Base-by-base conservation (phyloP, 2,329 filamentous ascomycete species). In the Hirsutella thompsonii region DNA sequence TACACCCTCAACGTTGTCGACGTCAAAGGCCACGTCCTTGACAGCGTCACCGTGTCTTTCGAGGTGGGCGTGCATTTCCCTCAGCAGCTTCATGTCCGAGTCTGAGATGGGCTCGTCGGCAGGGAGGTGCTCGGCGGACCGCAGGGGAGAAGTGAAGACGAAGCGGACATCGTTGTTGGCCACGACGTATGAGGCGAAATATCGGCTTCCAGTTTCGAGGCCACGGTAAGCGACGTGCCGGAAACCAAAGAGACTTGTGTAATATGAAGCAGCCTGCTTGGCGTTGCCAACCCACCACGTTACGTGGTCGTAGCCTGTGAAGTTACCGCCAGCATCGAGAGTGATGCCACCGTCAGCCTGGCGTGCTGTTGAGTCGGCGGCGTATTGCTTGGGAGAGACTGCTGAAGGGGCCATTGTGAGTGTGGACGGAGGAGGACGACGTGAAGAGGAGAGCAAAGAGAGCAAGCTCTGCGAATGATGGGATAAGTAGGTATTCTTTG, bases 281-380 rank as follows among this genome's bases (percentile, higher is more conserved):
- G 90, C 89, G 58, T 96, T 96, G 57, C 89, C 88, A 23, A 95
- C 90, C 68, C 87, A 94, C 89, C 89, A 95, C 51, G 87, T 89
- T 42, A 94, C 76, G 62, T 94, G 85, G 64, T 94, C 86, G 60
- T 94, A 95, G 56, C 86, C 88, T 46, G 77, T 76, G 67, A 94
- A 89, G 57, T 70, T 73, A 52, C 42, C 49, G 2, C 62, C 46
- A 52, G 69, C 64, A 52, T 73, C 68, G 37, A 76, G 66, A 45
- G 71, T 68, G 52, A 68, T 73, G 52, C 74, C 74, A 16, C 68
- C 68, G 52, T 72, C 72, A 44, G 60, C 56, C 35, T 57, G 53
- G 33, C 57, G 51, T 41, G 60, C 55, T 36, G 62, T 55, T 36
- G 63, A 54, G 50, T 65, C 61, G 38, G 57, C 57, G 49, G 65